Base-by-base conservation (phyloP, 192 early-diverging fungal genomes). In the Glomus cerebriforme region DNA sequence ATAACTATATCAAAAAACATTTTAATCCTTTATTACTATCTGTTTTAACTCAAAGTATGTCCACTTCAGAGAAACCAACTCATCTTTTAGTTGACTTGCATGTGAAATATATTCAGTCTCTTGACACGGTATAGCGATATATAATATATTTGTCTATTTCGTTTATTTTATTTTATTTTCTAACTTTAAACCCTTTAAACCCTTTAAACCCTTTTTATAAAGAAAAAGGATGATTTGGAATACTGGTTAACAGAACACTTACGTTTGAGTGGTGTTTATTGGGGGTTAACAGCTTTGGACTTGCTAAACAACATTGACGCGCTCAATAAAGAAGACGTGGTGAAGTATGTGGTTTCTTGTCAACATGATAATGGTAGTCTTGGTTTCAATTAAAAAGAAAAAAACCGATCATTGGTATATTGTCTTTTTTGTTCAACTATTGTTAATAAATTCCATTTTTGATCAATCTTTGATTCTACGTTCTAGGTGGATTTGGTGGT, bases 191-290 rank as follows among this genome's bases (percentile, higher is more conserved):
- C 31, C 45, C 59, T 31, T 58, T 49, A n/a, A n/a, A n/a, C n/a
- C n/a, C n/a, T 37, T 37, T 37, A 37, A 37, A 8, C 31, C 45
- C 59, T 31, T 58, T 49, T 68, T 72, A 29, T 37, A 39, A 13
- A 95, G 92, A 88, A 91, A 81, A 92, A 94, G 59, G 93, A 96
- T 75, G 91, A 90, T 39, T 86, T 99, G 15, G 96, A 98, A 77
- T 99, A 98, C 84, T 97, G 95, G 96, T 83, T 95, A 66, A 92
- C 93, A 7, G 96, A 97, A 77, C 96, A 97, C 71, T 85, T 99
- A 12, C 92, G 95, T 1, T 80, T 99, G 22, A 96, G 92, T 78
- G 97, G 95, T 31, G 86, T 99, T 29, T 99, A 98, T 79, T 98
- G 97, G 97, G 96, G 96, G 0, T 80, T 96, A 0, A 96, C 95